Evolutionary conservation across 1,284 basidiomycete species (phyloP).

Genomic region (Rhizoctonia solani): DNA sequence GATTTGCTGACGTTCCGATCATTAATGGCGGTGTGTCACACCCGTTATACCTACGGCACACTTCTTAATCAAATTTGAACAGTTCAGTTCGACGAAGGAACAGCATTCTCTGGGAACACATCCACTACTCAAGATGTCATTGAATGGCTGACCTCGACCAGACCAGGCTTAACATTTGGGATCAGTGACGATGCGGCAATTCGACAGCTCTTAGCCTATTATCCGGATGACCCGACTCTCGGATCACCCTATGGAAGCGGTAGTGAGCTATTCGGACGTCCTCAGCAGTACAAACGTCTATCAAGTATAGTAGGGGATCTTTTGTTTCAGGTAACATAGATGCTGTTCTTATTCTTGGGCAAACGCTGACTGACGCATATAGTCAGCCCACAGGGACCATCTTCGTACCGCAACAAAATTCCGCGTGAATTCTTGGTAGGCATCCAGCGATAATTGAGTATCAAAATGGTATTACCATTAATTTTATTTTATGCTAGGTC

Average conservation of each 20-base stretch:
- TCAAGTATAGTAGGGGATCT: constrained; percentile 18
- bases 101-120: constrained; percentile 2
- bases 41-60: background rate
- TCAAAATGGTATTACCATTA: too few relatives aligned
- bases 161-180: background rate
- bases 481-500: too few relatives aligned
- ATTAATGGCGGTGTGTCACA: constrained; percentile 42
- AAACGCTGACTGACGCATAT: background rate
- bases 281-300: constrained; percentile 26
- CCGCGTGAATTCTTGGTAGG: background rate
- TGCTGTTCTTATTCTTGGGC: background rate
- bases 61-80: background rate
- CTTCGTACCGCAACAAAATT: constrained; percentile 10
- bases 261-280: constrained; percentile 12
- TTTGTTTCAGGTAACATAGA: background rate
- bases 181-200: background rate
- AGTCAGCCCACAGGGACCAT: constrained; percentile 12
- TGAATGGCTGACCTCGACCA: constrained; percentile 7
- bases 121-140: constrained; percentile 9
- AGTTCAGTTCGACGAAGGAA: constrained; percentile 34
- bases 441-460: background rate
- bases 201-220: constrained; percentile 8
- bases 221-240: constrained; percentile 10
- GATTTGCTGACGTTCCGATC: constrained; percentile 45
- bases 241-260: constrained; percentile 31